phyloP scores from a whole-genome alignment of 169 alveolate genomes.

The Plasmodium chabaudi region DNA sequence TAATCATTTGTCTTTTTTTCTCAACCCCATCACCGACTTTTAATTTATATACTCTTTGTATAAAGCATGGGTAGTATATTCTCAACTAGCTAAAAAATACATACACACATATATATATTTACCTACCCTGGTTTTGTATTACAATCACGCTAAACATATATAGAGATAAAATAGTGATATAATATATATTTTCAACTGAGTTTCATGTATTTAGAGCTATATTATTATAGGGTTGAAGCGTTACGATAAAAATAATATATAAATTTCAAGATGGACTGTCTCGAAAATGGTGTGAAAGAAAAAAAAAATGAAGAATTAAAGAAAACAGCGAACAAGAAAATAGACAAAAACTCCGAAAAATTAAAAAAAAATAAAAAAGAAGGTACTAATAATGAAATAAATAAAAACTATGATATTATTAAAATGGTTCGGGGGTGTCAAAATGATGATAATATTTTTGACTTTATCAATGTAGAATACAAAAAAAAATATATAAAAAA shows the following conservation, averaged over 20 bases:
- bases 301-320: not conserved
- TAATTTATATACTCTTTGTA: too few species aligned
- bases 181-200: too few species aligned
- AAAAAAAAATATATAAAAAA: not conserved
- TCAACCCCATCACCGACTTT: too few species aligned
- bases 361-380: not conserved
- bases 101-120: not conserved
- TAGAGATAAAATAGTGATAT: not conserved
- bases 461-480: constrained; percentile 4
- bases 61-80: too few species aligned
- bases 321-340: not conserved
- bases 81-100: too few species aligned
- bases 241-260: too few species aligned
- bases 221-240: too few species aligned
- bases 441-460: constrained; percentile 14
- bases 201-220: too few species aligned
- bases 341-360: not conserved
- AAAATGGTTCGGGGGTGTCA: constrained; percentile 1
- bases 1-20: too few species aligned
- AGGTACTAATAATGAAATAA: not conserved
- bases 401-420: not conserved
- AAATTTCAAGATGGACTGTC: not conserved
- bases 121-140: not conserved
- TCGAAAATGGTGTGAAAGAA: not conserved
- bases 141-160: not conserved